phyloP scores from a whole-genome alignment of 2,329 filamentous ascomycete genomes.

The Hymenoscyphus infarciens region DNA sequence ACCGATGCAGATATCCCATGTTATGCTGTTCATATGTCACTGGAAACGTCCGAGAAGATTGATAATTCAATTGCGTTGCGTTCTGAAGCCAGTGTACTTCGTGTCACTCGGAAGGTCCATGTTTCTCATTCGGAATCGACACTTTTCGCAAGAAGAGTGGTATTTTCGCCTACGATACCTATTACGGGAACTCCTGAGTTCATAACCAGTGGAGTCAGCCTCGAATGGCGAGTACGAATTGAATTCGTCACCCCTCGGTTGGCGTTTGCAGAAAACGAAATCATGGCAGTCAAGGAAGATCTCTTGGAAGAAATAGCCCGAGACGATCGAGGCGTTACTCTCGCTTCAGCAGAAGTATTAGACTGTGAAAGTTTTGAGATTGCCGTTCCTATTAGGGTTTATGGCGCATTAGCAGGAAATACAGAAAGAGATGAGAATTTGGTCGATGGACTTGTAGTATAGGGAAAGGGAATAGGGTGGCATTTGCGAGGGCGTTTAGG shows the following conservation, averaged over 20 bases:
- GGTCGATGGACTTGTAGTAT: constrained; percentile 31
- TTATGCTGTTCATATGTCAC: constrained; percentile 77
- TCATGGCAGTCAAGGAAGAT: constrained; percentile 37
- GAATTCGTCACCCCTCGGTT: constrained; percentile 83
- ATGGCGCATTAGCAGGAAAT: constrained; percentile 49
- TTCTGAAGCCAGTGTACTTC: constrained; percentile 78
- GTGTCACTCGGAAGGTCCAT: constrained; percentile 81
- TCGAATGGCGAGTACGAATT: constrained; percentile 85
- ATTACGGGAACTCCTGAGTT: constrained; percentile 84
- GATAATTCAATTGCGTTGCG: constrained; percentile 77
- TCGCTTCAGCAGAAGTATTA: constrained; percentile 74
- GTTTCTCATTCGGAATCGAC: constrained; percentile 76
- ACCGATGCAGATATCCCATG: constrained; percentile 71
- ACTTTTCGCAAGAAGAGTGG: constrained; percentile 72
- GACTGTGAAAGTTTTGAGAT: constrained; percentile 90
- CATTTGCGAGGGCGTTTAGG: constrained; percentile 15
- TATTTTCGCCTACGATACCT: constrained; percentile 82
- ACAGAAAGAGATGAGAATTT: constrained; percentile 27
- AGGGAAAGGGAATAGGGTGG: constrained; percentile 12
- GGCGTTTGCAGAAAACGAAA: constrained; percentile 36
- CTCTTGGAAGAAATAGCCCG: constrained; percentile 76
- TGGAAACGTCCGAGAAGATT: constrained; percentile 85
- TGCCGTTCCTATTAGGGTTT: constrained; percentile 77
- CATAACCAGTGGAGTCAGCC: constrained; percentile 78
- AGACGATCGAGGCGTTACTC: constrained; percentile 73